phyloP scores from a whole-genome alignment of 73 alveolate species.

The Paramecium sexaurelia region DNA sequence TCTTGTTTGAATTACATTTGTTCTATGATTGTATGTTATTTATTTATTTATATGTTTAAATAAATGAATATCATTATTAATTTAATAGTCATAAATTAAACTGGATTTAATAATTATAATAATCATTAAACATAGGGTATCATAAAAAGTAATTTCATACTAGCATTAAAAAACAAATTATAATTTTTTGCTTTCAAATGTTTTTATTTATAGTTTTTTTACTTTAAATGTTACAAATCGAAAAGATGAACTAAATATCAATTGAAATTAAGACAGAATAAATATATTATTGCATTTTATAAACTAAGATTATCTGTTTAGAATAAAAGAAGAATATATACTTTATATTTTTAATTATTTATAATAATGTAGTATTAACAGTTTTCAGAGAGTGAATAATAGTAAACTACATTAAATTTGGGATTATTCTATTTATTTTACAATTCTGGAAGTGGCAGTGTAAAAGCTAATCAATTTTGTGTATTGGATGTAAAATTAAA shows the following conservation, averaged over 20 bases:
- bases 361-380: not conserved
- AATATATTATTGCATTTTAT: too few species aligned
- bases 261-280: too few species aligned
- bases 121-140: not conserved
- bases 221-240: not conserved
- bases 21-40: not conserved
- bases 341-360: not conserved
- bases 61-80: not conserved
- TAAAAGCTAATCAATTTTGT: not conserved
- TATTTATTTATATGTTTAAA: not conserved
- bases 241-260: too few species aligned
- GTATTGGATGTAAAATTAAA: not conserved
- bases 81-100: not conserved
- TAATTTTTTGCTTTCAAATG: not conserved
- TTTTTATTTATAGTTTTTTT: not conserved
- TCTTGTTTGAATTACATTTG: constrained; percentile 9
- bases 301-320: too few species aligned
- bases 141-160: not conserved
- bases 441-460: constrained; percentile 57
- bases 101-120: not conserved
- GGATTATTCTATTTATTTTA: constrained; percentile 4
- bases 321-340: not conserved
- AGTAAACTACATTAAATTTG: not conserved
- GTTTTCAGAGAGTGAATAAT: not conserved
- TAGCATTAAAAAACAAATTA: not conserved